A percentile compares a stretch with the other conserved stretches of the same genome.
Evolutionary conservation across 1,139 yeast genomes (phyloP).

Genomic region (Pichia sp.): DNA sequence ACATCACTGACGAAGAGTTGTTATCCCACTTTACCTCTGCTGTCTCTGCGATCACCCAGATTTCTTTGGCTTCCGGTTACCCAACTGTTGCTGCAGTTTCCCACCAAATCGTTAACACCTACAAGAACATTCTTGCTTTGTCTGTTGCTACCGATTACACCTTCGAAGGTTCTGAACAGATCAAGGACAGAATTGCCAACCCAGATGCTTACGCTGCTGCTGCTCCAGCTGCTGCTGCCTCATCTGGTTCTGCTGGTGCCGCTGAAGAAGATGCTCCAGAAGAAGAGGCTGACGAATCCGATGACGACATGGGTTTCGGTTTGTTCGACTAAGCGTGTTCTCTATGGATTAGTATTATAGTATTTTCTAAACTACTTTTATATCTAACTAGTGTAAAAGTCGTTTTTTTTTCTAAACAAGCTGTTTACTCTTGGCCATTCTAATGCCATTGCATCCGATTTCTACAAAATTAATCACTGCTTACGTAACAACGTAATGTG

Average conservation of each 20-base stretch:
- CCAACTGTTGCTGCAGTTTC: slow-evolving; percentile 99
- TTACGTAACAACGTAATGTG: background rate
- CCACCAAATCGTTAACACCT: slow-evolving; percentile 98
- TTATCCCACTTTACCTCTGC: slow-evolving; percentile 90
- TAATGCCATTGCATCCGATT: no score
- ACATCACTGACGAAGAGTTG: slow-evolving; percentile 97
- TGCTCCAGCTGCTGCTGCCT: slow-evolving; percentile 81
- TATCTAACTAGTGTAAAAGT: background rate
- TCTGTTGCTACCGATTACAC: slow-evolving; percentile 99
- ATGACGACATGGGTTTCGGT: slow-evolving; percentile 93
- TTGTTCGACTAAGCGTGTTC: slow-evolving; percentile 75
- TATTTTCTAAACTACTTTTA: background rate
- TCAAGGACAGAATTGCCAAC: slow-evolving; percentile 99
- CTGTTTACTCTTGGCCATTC: no score
- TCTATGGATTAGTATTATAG: slow-evolving; percentile 6
- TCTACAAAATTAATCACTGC: background rate
- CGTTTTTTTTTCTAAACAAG: background rate
- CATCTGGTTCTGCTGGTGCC: slow-evolving; percentile 54
- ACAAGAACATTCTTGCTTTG: slow-evolving; percentile 97
- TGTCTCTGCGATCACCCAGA: slow-evolving; percentile 87
- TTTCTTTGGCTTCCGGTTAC: slow-evolving; percentile 97
- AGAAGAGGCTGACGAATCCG: slow-evolving; percentile 77
- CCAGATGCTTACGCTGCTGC: slow-evolving; percentile 99
- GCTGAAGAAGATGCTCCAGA: slow-evolving; percentile 72
- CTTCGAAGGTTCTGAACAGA: slow-evolving; percentile 97